Conservation (phyloP, 306 rosid species). For the Myrica gale region DNA sequence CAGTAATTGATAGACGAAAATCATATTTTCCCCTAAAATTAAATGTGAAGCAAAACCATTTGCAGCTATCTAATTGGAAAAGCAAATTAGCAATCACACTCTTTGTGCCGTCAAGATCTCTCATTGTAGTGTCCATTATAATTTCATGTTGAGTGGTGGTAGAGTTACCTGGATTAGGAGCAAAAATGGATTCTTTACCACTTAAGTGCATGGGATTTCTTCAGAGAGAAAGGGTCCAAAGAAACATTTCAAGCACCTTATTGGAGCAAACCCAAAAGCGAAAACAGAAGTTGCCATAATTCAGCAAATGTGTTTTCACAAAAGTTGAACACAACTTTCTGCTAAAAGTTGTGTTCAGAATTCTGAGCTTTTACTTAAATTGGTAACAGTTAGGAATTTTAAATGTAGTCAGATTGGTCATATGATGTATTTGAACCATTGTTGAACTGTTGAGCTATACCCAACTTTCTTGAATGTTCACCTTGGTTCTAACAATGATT, state of each 20-base stretch:
- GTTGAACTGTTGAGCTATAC: conserved; percentile 19
- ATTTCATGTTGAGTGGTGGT: too few relatives aligned
- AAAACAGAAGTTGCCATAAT: background rate
- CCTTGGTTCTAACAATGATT: background rate
- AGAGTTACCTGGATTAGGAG: too few relatives aligned
- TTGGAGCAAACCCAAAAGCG: background rate
- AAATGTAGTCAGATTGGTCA: background rate
- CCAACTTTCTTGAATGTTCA: background rate
- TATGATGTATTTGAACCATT: conserved; percentile 5
- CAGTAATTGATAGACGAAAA: too few relatives aligned
- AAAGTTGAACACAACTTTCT: background rate
- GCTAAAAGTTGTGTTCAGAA: background rate
- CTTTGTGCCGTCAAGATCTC: background rate
- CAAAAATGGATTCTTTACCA: too few relatives aligned
- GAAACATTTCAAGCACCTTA: background rate
- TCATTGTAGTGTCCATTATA: too few relatives aligned
- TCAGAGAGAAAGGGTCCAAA: background rate
- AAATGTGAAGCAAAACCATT: background rate
- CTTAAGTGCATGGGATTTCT: too few relatives aligned
- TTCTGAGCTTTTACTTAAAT: conserved; percentile 19
- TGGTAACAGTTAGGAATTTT: background rate
- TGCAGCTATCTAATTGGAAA: background rate
- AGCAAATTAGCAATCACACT: background rate
- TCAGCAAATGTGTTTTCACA: background rate
- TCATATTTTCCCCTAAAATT: too few relatives aligned